Base-by-base conservation (phyloP, 306 rosid species). In the Vigna reflexopilosa region DNA sequence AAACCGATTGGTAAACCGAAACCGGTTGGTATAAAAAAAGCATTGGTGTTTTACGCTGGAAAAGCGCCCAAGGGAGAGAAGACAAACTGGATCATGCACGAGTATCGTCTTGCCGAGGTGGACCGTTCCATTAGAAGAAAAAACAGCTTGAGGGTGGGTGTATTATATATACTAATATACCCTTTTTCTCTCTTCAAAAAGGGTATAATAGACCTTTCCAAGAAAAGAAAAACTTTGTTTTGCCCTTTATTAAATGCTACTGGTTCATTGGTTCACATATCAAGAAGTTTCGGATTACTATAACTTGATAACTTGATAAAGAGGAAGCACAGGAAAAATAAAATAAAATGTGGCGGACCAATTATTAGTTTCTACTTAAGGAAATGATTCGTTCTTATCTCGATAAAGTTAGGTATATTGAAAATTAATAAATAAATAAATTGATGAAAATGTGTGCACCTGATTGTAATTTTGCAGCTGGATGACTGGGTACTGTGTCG, bases 11-110 rank as follows among this genome's bases (percentile, higher is more conserved):
- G 97, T 0, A 30, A 56, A 3, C 95, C 95, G 11, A 90, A 86
- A 47, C 76, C 93, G 30, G 83, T 86, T 1, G 95, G 93, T 51
- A 92, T 92, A 56, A 92, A 92, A 87, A 92, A 92, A 82, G 95
- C 97, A n/a, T 12, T 92, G 84, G 95, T 90, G 2, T 92, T 92
- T 48, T 92, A 88, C 78, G 51, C 90, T 5, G 95, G 95, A 6
- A 92, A 92, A 77, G 93, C 97, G 0, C 97, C 93, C 0, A 84
- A 78, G 54, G 97, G 95, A 5, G 93, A 86, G 72, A 92, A 92
- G 72, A 90, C 93, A 34, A 92, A 92, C 66, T 92, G 97, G 97
- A 92, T 92, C 28, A 90, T 92, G 97, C 97, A 90, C 80, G 93
- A 92, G 84, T 92, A 92, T 72, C 95, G 91, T 34, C 90, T 92